These are phyloP conservation scores for Phoma sp. DNA, from an alignment of 2,329 filamentous ascomycete species.

Conservation along the genomic window DNA sequence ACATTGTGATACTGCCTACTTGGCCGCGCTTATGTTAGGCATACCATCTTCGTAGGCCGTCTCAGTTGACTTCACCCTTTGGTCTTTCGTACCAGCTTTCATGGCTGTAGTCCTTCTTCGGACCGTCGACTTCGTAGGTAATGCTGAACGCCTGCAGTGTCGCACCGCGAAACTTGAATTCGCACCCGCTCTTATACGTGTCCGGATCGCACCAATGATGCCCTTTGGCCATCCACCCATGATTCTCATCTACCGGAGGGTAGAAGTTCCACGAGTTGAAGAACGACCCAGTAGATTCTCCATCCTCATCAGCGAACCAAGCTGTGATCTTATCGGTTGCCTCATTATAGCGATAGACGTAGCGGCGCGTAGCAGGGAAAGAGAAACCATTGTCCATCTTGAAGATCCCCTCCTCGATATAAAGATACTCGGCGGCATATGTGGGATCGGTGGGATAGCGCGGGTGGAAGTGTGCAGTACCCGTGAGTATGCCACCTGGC, in stretches of 20 bases:
- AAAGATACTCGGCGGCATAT: constrained; percentile 64
- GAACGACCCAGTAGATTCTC: constrained; percentile 74
- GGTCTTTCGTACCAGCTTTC: constrained; percentile 47
- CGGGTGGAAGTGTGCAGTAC: constrained; percentile 69
- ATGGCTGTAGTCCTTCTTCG: constrained; percentile 72
- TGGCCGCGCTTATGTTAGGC: neutral
- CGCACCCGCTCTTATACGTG: constrained; percentile 72
- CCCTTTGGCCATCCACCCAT: constrained; percentile 68
- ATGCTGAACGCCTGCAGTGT: constrained; percentile 49
- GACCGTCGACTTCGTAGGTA: constrained; percentile 71
- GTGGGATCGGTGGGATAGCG: constrained; percentile 59
- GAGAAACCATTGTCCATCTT: constrained; percentile 61
- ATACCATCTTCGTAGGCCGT: neutral
- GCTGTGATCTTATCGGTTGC: constrained; percentile 66
- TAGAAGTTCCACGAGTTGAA: constrained; percentile 76
- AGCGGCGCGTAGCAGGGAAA: constrained; percentile 69
- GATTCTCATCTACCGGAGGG: constrained; percentile 37
- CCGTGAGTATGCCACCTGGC: constrained; percentile 69
- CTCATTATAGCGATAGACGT: constrained; percentile 75
- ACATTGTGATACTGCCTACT: neutral
- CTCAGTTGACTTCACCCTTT: neutral
- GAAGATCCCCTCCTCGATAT: constrained; percentile 72
- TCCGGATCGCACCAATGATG: constrained; percentile 75
- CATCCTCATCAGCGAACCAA: constrained; percentile 76
- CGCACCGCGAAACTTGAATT: constrained; percentile 61